Evolutionary conservation across 257 asterid genomes (phyloP).

Genomic region (Solanum arcanum): DNA sequence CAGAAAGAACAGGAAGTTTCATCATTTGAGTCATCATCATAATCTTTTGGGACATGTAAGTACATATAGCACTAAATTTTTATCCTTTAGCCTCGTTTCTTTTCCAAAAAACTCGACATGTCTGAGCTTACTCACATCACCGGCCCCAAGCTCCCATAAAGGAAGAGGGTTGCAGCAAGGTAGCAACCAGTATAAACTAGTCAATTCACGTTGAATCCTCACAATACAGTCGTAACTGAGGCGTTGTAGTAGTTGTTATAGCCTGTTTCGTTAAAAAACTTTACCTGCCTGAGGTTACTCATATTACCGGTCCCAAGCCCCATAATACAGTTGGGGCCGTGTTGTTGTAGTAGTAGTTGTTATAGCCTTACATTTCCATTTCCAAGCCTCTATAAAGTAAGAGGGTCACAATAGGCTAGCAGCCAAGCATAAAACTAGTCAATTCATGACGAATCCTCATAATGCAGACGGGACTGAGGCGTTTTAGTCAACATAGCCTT

Average conservation of each 20-base stretch:
- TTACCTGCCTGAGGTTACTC: neutral
- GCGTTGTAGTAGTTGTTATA: neutral
- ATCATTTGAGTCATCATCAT: constrained; percentile 1
- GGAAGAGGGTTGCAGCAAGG: neutral
- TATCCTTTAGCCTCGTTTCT: neutral
- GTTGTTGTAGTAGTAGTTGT: no score
- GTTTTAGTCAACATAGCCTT: no score
- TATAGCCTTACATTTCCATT: no score
- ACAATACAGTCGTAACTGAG: neutral
- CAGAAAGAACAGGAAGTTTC: constrained; percentile 8
- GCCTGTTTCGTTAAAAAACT: neutral
- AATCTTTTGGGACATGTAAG: constrained; percentile 21
- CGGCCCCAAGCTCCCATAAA: neutral
- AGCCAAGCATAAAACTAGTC: no score
- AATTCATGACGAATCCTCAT: no score
- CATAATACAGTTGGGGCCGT: neutral
- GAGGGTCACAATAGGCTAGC: no score
- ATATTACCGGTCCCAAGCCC: neutral
- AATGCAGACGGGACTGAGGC: no score
- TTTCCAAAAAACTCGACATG: neutral
- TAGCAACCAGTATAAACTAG: neutral
- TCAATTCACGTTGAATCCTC: neutral
- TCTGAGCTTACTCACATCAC: neutral
- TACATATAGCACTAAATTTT: neutral
- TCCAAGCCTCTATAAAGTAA: no score